Conservation (phyloP, 352 stramenopile genomes). For the Phytopythium mirpurense region DNA sequence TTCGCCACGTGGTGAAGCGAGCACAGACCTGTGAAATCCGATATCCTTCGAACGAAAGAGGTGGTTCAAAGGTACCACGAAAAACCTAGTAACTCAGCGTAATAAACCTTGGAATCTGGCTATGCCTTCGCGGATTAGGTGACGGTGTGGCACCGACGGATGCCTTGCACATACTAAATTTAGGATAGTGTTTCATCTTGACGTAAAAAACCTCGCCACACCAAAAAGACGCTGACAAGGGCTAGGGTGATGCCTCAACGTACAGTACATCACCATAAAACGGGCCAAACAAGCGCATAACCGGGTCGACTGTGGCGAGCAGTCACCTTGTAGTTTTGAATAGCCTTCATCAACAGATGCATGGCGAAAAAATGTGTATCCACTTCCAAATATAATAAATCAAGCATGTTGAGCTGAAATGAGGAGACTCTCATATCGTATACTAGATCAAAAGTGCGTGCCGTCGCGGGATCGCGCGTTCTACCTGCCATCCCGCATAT, state of each 20-base stretch:
- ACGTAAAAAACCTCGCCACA: no score
- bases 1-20: neutral
- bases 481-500: neutral
- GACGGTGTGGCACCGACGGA: neutral
- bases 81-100: neutral
- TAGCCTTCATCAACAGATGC: no score
- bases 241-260: no score
- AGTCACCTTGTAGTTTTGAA: no score
- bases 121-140: neutral
- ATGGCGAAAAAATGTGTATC: no score
- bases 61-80: no score
- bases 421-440: no score
- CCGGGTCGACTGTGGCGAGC: neutral
- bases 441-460: neutral
- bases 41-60: neutral
- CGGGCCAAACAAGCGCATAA: neutral
- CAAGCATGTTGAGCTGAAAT: no score
- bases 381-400: neutral
- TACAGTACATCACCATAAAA: neutral
- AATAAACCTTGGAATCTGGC: neutral
- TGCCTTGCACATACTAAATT: no score
- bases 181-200: no score
- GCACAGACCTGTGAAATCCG: neutral
- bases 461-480: slow-evolving; percentile 3
- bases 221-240: no score